These are phyloP conservation scores for Arthrobotrys pseudoclavata DNA, from an alignment of 2,329 filamentous ascomycete species.

Conservation along the genomic window DNA sequence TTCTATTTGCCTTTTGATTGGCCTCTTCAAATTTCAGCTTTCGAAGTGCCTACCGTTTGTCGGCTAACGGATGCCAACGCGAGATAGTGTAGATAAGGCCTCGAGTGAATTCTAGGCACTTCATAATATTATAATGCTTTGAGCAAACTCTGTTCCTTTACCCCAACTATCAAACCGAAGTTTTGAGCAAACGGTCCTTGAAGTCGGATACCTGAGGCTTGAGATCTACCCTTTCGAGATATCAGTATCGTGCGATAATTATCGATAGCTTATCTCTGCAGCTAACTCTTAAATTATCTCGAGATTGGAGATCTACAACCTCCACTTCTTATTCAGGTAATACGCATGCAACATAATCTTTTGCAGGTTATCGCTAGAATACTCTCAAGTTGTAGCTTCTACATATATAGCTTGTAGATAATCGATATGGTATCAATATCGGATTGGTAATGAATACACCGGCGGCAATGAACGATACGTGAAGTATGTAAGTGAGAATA, in stretches of 20 bases:
- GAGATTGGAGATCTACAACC: not conserved
- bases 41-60: no score
- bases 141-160: no score
- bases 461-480: not conserved
- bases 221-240: not conserved
- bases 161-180: no score
- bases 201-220: no score
- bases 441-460: not conserved
- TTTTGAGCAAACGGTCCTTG: no score
- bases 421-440: not conserved
- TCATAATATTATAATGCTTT: no score
- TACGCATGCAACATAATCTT: not conserved
- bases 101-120: no score
- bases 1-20: no score
- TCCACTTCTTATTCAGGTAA: not conserved
- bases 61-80: no score
- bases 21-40: no score
- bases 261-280: not conserved
- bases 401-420: not conserved
- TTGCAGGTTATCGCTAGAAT: not conserved
- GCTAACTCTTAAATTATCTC: not conserved
- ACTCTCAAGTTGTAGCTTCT: not conserved
- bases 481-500: not conserved
- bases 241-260: not conserved
- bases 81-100: no score